Evolutionary conservation across 2,329 filamentous ascomycete species (phyloP).

Genomic region (Thermothelomyces thermophilus): DNA sequence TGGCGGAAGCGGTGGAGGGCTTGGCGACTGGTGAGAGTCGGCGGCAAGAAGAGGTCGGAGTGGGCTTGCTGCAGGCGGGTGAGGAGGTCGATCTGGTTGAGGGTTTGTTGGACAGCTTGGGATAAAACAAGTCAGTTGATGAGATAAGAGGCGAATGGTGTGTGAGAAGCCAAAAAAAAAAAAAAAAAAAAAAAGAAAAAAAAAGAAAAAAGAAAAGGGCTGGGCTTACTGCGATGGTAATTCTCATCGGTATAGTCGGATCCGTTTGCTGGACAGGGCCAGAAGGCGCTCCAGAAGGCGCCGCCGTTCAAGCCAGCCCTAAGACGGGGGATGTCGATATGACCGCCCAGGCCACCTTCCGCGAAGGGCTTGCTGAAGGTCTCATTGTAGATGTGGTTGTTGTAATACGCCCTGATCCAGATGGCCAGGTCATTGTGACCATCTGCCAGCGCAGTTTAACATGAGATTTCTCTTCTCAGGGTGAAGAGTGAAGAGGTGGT

Average conservation of each 20-base stretch:
- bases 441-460: slow-evolving; percentile 45
- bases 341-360: slow-evolving; percentile 57
- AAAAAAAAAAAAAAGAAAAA: too few relatives aligned
- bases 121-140: too few relatives aligned
- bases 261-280: slow-evolving; percentile 66
- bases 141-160: too few relatives aligned
- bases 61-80: slow-evolving; percentile 56
- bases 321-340: slow-evolving; percentile 76
- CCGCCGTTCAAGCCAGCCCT: slow-evolving; percentile 67
- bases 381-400: slow-evolving; percentile 70
- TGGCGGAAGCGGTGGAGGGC: slow-evolving; percentile 43
- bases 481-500: too few relatives aligned
- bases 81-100: slow-evolving; percentile 70
- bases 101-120: slow-evolving; percentile 39
- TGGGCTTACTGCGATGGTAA: slow-evolving; percentile 19
- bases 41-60: slow-evolving; percentile 62
- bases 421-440: slow-evolving; percentile 87
- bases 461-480: neutral
- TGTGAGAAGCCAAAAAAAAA: too few relatives aligned
- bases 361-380: slow-evolving; percentile 72
- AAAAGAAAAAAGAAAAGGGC: neutral
- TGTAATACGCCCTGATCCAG: slow-evolving; percentile 56
- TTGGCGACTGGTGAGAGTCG: slow-evolving; percentile 53
- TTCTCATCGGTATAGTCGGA: slow-evolving; percentile 67
- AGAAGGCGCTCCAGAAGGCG: slow-evolving; percentile 89